A percentile compares a stretch with the other conserved stretches of the same genome.
phyloP scores from a whole-genome alignment of 148 eudicot species.

The Beta vulgaris region DNA sequence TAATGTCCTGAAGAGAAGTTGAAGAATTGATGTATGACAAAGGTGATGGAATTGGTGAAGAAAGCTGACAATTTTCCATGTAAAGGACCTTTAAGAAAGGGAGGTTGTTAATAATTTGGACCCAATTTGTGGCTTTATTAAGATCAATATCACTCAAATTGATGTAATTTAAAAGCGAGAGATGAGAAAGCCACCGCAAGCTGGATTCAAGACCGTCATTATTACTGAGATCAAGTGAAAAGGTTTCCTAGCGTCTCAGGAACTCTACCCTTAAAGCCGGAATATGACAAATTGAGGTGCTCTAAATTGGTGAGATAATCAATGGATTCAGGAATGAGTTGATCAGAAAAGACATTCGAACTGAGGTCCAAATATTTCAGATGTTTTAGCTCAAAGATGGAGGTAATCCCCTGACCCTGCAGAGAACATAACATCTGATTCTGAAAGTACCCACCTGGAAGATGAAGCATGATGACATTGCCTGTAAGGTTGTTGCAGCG shows the following conservation, averaged over 20 bases:
- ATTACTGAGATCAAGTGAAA: conserved; percentile 2
- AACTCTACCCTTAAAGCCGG: conserved; percentile 6
- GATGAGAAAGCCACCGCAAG: conserved; percentile 13
- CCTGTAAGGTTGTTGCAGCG: conserved; percentile 14
- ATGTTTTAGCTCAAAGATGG: conserved; percentile 17
- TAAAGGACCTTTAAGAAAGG: conserved; percentile 18
- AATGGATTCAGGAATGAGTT: conserved; percentile 12
- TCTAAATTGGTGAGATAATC: conserved; percentile 6
- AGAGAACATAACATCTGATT: not conserved
- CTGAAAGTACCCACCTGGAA: not conserved
- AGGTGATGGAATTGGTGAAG: conserved; percentile 13
- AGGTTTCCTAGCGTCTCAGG: conserved; percentile 20
- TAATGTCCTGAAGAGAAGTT: conserved; percentile 12
- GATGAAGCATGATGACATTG: conserved; percentile 2
- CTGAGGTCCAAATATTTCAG: conserved; percentile 21
- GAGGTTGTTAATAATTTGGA: conserved; percentile 5
- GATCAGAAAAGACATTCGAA: not conserved
- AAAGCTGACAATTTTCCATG: conserved; percentile 9
- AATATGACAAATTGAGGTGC: conserved; percentile 4
- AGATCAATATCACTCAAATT: conserved; percentile 4
- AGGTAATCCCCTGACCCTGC: conserved; percentile 3
- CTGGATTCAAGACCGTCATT: too few species aligned
- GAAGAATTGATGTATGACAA: conserved; percentile 27
- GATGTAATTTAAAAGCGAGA: conserved; percentile 1
- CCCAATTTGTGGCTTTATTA: conserved; percentile 15